Evolutionary conservation across 371 early-diverging fungal genomes (phyloP), one percentile per base, ranked within the genome.

Genomic region (Mortierella polycephala): DNA sequence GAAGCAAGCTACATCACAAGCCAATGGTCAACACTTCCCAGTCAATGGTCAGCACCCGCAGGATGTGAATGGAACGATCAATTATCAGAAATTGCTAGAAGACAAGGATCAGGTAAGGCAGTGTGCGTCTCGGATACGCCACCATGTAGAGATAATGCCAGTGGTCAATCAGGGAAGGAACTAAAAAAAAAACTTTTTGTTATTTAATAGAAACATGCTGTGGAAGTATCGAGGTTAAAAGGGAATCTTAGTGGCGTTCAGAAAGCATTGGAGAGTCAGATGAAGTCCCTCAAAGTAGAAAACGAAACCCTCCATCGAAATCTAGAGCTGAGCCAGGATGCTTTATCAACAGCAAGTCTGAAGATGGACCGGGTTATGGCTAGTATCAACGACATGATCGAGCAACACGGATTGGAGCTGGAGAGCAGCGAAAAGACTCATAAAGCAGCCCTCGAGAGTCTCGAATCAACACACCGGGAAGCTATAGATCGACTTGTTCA

Each of bases 391-490:
- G 54, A 53, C 16, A 57, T 72, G 69, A 59, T 21, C 16, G 42
- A 55, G 12, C 69, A 72, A 23, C 69, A 68, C 30, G 44, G 46
- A 12, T 62, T 58, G 30, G 58, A 56, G 5, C 14, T 68, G 21
- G 69, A 71, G 12, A 12, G 20, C 0, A 39, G 57, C 5, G 61
- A 62, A 11, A 69, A 61, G 40, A 60, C 65, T 14, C 58, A 54
- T 13, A 65, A 67, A 4, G 47, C 54, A 2, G 62, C 61, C 1
- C n/a, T 77, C 39, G 67, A 49, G 39, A 18, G 47, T 1, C 55
- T 76, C 13, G 49, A 57, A 18, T 21, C 54, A 14, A 71, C 41
- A n/a, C 71, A 71, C 56, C 59, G 64, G 46, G 61, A 64, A 3
- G 63, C 57, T 8, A 52, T 73, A 39, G 62, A 54, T 7, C 58